Percentiles rank a stretch among this genome's conserved stretches.
phyloP scores from a whole-genome alignment of 2,329 filamentous ascomycete genomes.

The Colletotrichum liriopes region DNA sequence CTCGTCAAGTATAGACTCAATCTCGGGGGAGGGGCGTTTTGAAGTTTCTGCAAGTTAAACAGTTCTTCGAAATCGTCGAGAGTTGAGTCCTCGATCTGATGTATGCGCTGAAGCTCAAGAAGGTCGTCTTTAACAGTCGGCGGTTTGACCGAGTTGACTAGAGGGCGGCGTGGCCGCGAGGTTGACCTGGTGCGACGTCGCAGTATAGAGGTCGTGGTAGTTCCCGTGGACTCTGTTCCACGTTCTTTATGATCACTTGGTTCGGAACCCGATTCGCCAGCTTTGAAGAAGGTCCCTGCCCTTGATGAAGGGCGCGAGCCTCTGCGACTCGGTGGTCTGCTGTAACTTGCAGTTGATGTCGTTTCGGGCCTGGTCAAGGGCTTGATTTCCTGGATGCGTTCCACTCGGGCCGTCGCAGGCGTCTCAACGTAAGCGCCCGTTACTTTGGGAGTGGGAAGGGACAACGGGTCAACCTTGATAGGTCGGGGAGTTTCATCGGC shows the following conservation, averaged over 20 bases:
- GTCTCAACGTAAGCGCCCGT: conserved; percentile 72
- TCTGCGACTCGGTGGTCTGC: conserved; percentile 28
- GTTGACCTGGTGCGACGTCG: conserved; percentile 56
- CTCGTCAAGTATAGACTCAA: conserved; percentile 44
- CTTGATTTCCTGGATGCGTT: conserved; percentile 49
- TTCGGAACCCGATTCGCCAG: conserved; percentile 20
- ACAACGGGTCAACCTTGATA: conserved; percentile 60
- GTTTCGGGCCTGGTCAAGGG: conserved; percentile 36
- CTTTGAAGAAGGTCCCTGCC: conserved; percentile 14
- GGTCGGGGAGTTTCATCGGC: conserved; percentile 66
- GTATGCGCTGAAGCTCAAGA: conserved; percentile 65
- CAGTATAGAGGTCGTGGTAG: conserved; percentile 34
- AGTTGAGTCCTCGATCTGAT: conserved; percentile 73
- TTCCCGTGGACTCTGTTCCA: conserved; percentile 41
- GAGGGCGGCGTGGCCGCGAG: conserved; percentile 61
- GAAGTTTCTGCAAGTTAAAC: conserved; percentile 47
- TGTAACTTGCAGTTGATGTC: conserved; percentile 14
- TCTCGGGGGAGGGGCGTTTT: conserved; percentile 25
- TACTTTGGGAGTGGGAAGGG: conserved; percentile 68
- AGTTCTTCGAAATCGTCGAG: conserved; percentile 72
- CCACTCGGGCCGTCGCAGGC: conserved; percentile 62
- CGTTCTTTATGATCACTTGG: conserved; percentile 18
- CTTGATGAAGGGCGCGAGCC: conserved; percentile 22
- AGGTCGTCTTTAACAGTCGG: conserved; percentile 71
- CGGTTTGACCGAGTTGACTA: conserved; percentile 69